A percentile compares a stretch with the other conserved stretches of the same genome.
Evolutionary conservation across 352 stramenopile species (phyloP).

Genomic region (Globisporangium echinulatum): DNA sequence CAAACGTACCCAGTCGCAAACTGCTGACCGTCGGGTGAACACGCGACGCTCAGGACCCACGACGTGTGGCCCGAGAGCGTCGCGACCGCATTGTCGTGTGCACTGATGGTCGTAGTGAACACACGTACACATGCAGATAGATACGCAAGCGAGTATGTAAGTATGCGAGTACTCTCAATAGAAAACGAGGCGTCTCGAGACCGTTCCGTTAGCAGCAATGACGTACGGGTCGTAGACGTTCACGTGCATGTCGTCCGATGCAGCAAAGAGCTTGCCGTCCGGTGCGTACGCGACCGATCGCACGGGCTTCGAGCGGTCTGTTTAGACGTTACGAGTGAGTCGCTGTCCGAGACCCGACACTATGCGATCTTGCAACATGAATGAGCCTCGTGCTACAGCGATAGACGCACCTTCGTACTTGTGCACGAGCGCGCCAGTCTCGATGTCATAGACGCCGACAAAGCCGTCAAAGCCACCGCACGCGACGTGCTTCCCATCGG

Average conservation of each 20-base stretch:
- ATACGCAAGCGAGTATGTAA: not conserved
- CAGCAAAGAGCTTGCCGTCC: conserved; percentile 83
- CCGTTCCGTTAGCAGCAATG: not conserved
- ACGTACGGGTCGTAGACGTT: conserved; percentile 91
- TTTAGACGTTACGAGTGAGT: conserved; percentile 11
- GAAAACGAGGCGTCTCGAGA: not conserved
- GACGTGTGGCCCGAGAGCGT: conserved; percentile 87
- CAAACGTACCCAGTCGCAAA: conserved; percentile 74
- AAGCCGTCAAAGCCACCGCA: conserved; percentile 78
- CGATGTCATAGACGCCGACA: conserved; percentile 82
- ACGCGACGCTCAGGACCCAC: conserved; percentile 84
- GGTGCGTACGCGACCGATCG: conserved; percentile 78
- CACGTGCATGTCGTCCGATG: conserved; percentile 89
- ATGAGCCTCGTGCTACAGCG: no score
- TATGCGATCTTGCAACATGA: no score
- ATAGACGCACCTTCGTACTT: conserved; percentile 68
- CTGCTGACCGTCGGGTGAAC: conserved; percentile 73
- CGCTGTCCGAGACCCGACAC: no score
- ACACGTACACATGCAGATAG: not conserved
- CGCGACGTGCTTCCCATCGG: conserved; percentile 77
- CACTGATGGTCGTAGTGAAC: conserved; percentile 14
- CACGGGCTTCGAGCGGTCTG: conserved; percentile 84
- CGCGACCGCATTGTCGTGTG: conserved; percentile 68
- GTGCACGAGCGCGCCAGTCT: conserved; percentile 71
- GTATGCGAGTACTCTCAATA: not conserved